Conservation (phyloP, 73 alveolate species). For the Urostyla sp. region DNA sequence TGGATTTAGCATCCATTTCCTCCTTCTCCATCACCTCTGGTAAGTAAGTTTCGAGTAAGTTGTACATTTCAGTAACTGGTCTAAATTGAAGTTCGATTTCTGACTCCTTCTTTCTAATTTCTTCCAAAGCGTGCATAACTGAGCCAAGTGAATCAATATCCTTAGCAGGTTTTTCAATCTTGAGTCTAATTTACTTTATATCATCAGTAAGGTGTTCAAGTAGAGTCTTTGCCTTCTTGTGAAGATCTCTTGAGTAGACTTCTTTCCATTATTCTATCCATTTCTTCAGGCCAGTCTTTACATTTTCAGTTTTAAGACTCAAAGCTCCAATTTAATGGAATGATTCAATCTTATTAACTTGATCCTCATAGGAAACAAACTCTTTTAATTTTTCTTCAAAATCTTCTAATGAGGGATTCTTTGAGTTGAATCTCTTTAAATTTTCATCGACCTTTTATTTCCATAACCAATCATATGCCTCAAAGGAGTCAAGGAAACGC, state of each 20-base stretch:
- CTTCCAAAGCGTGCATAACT: constrained; percentile 98
- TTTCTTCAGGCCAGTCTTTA: constrained; percentile 76
- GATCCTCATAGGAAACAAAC: constrained; percentile 89
- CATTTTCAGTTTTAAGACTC: constrained; percentile 79
- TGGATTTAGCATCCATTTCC: constrained; percentile 93
- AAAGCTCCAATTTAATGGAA: constrained; percentile 98
- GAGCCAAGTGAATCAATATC: constrained; percentile 97
- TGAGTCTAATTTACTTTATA: constrained; percentile 69
- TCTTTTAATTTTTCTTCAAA: constrained; percentile 97
- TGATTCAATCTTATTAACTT: constrained; percentile 88
- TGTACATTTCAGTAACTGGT: constrained; percentile 97
- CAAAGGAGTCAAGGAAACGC: constrained; percentile 93
- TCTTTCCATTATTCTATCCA: constrained; percentile 86
- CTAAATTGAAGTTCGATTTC: constrained; percentile 98
- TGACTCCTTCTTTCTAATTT: constrained; percentile 96
- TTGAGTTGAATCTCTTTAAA: constrained; percentile 94
- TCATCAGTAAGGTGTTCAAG: constrained; percentile 84
- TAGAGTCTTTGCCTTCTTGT: constrained; percentile 93
- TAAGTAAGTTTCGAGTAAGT: constrained; percentile 88
- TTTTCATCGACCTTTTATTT: constrained; percentile 93
- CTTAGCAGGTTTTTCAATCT: constrained; percentile 82
- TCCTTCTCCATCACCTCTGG: constrained; percentile 92
- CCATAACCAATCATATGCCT: constrained; percentile 99
- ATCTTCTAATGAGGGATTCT: constrained; percentile 97
- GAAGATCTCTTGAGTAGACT: constrained; percentile 89